A percentile compares a stretch with the other conserved stretches of the same genome.
Conservation (phyloP, 768 basidiomycete genomes). For the Epithele typhae region DNA sequence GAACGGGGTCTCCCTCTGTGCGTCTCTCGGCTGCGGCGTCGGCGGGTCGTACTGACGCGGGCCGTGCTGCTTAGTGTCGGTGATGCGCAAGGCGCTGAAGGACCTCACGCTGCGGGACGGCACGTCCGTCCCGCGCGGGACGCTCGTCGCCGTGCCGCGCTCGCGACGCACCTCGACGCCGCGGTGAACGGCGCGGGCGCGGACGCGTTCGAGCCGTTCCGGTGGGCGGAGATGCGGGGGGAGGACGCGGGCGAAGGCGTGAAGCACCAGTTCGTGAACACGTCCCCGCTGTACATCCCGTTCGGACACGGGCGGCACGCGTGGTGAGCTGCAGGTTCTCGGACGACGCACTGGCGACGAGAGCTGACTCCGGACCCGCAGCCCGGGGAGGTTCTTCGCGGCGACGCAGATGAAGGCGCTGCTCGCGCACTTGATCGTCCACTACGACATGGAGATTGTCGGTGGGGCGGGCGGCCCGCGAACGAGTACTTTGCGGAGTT, state of each 20-base stretch:
- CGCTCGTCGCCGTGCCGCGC: constrained; percentile 28
- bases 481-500: constrained; percentile 14
- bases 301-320: constrained; percentile 17
- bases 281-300: constrained; percentile 6
- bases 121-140: constrained; percentile 35
- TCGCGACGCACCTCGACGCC: constrained; percentile 28
- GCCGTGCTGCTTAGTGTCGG: constrained; percentile 13
- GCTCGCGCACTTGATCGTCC: not conserved
- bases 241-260: constrained; percentile 8
- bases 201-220: constrained; percentile 36
- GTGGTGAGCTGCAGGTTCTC: constrained; percentile 5
- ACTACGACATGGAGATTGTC: constrained; percentile 14
- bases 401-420: not conserved
- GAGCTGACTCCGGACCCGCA: not conserved
- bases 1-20: constrained; percentile 15
- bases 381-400: not conserved
- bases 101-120: constrained; percentile 44
- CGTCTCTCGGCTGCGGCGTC: not conserved
- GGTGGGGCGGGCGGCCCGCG: constrained; percentile 18
- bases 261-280: constrained; percentile 11
- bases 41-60: too few relatives aligned
- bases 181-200: constrained; percentile 29
- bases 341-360: not conserved
- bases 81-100: constrained; percentile 31
- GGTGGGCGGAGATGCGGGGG: constrained; percentile 30